Evolutionary conservation across 495 filamentous ascomycete genomes (phyloP), one percentile per base, ranked within the genome.

Genomic region (Talaromyces stipitatus): DNA sequence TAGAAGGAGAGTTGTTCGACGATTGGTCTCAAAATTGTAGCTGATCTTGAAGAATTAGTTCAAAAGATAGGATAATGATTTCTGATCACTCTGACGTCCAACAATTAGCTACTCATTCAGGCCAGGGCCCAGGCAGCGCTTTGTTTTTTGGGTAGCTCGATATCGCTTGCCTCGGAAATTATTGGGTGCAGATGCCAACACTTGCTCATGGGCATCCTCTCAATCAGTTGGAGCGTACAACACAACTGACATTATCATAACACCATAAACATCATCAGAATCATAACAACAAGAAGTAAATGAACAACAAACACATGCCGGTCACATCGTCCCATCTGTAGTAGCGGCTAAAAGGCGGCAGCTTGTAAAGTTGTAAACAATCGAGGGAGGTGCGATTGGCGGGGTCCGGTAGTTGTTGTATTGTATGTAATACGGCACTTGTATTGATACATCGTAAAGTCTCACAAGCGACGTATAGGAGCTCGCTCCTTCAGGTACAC

Each of bases 351-450:
- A 48, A 6, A 48, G 45, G 22, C 43, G 43, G 43, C 43, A 22
- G 18, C 20, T 47, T 26, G 45, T 26, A 23, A 26, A 26, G 45
- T 48, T 48, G 45, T 55, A 55, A 55, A 55, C 54, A 55, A 55
- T 20, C 36, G 1, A 18, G 20, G 54, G 36, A 28, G 54, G 38
- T 45, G 54, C 36, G 54, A 46, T 55, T 55, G 54, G 54, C 38
- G 54, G 54, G 54, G 54, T 43, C 18, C 36, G 5, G 20, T 2
- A 27, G 33, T 43, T 41, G 29, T 27, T 33, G 30, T 33, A 33
- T 26, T 23, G 45, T 48, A 26, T 26, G 12, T 48, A 48, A 26
- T 48, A 14, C 10, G 30, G 14, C 20, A 4, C 45, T 48, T 48
- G 52, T 36, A 36, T 32, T 27, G 52, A 43, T 24, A 33, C 52